phyloP scores from a whole-genome alignment of 139 green algal genomes.

The Tetraselmis chui region DNA sequence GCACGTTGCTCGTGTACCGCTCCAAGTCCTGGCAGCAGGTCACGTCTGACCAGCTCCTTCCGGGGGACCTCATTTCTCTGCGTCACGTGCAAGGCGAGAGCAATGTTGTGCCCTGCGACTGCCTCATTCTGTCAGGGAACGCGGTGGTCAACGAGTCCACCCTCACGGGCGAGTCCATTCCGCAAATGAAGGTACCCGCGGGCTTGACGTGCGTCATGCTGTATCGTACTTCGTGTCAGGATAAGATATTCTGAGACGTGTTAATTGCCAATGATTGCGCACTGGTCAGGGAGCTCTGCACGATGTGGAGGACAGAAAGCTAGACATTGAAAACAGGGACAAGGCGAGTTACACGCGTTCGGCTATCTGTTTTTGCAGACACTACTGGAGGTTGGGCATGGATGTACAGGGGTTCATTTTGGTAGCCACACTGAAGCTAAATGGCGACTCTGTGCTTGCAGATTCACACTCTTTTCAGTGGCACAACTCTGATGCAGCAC shows the following conservation, averaged over 20 bases:
- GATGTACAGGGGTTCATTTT: too few species aligned
- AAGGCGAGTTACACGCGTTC: too few species aligned
- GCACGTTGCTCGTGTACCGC: conserved; percentile 1
- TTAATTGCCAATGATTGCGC: not conserved
- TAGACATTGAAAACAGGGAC: conserved; percentile 16
- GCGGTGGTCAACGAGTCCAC: conserved; percentile 27
- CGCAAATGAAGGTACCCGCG: conserved; percentile 2
- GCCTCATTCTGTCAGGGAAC: conserved; percentile 16
- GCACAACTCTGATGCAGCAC: conserved; percentile 27
- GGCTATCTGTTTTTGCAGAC: too few species aligned
- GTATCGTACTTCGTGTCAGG: too few species aligned
- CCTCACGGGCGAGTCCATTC: conserved; percentile 23
- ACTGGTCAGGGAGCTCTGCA: not conserved
- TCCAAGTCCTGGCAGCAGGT: conserved; percentile 10
- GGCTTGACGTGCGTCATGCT: conserved; percentile 10
- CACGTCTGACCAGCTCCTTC: conserved; percentile 17
- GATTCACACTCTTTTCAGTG: conserved; percentile 26
- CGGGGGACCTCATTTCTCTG: conserved; percentile 23
- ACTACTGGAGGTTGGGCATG: too few species aligned
- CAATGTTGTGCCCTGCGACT: conserved; percentile 21
- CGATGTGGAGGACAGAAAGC: not conserved
- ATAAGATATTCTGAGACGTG: too few species aligned
- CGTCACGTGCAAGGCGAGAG: not conserved
- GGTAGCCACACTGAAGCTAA: too few species aligned
- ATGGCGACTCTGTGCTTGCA: not conserved